Evolutionary conservation across 2,329 filamentous ascomycete genomes (phyloP).

Genomic region (Periconia sp.): DNA sequence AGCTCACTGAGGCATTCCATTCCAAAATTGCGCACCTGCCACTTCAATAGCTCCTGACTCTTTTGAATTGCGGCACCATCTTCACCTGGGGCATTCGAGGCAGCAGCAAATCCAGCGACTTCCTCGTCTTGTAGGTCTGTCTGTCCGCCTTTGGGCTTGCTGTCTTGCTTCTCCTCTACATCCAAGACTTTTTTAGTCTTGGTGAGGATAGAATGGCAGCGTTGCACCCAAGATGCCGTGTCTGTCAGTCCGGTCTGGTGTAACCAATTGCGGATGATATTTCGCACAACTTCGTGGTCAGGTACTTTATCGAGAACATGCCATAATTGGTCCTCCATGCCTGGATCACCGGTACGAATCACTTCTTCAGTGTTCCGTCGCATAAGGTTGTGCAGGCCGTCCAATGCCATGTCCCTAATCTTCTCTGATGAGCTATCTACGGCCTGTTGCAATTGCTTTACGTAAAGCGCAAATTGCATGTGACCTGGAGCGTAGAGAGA

Average conservation of each 20-base stretch:
- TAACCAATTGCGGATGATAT: slow-evolving; percentile 90
- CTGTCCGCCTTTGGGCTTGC: slow-evolving; percentile 53
- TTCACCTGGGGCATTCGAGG: slow-evolving; percentile 58
- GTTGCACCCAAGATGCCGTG: slow-evolving; percentile 81
- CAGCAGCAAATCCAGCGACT: slow-evolving; percentile 90
- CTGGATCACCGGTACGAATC: slow-evolving; percentile 70
- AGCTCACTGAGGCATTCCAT: slow-evolving; percentile 87
- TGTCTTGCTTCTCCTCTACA: slow-evolving; percentile 52
- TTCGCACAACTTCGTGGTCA: slow-evolving; percentile 76
- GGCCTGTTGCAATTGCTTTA: slow-evolving; percentile 77
- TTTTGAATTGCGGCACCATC: slow-evolving; percentile 44
- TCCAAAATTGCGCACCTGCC: slow-evolving; percentile 94
- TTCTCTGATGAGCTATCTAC: slow-evolving; percentile 69
- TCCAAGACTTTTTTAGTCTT: slow-evolving; percentile 75
- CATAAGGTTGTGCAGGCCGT: slow-evolving; percentile 93
- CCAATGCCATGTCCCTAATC: slow-evolving; percentile 77
- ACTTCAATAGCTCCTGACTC: slow-evolving; percentile 83
- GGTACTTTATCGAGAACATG: slow-evolving; percentile 78
- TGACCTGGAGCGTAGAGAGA: slow-evolving; percentile 88
- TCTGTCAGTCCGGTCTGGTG: slow-evolving; percentile 82
- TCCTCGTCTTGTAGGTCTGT: slow-evolving; percentile 95
- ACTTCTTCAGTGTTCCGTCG: slow-evolving; percentile 86
- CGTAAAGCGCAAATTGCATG: slow-evolving; percentile 81
- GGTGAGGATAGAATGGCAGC: slow-evolving; percentile 84
- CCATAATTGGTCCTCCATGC: slow-evolving; percentile 91